Evolutionary conservation across 2,329 filamentous ascomycete genomes (phyloP), one percentile per base, ranked within the genome.

Genomic region (Fusarium sp.): DNA sequence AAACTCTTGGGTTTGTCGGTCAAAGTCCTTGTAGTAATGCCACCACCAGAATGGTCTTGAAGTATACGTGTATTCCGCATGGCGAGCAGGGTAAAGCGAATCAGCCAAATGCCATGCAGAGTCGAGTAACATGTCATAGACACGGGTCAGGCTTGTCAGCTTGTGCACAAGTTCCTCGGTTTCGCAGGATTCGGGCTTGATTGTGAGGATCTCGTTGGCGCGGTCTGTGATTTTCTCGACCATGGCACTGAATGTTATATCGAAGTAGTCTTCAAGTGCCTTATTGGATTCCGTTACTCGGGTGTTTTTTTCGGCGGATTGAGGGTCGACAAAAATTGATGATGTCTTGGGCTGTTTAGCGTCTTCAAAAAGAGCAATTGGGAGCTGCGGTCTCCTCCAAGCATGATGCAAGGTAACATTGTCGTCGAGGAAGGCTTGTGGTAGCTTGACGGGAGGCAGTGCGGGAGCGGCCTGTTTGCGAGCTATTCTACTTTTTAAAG

Each of bases 401-500:
- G 56, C n/a, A 48, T 70, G 28, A 51, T 75, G 73, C 25, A 78
- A 58, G 14, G 65, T 75, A 41, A 91, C 83, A 57, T 86, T 86
- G 21, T 80, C 77, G 41, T 84, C 78, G 55, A 88, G 77, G 65
- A 91, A 92, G 77, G 83, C 85, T 58, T 82, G 77, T 1, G 90
- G 88, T 16, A 92, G 79, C 51, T 84, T 80, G 23, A 88, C 79
- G 4, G 83, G 81, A n/a, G 86, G 86, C 13, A 88, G 70, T 45
- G 81, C 80, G 26, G 81, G 78, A 34, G 79, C 77, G 31, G 74
- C 75, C 43, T 77, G 72, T 54, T 76, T 76, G 54, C 79, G 76
- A 58, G 77, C 65, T 52, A 76, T 73, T 30, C 79, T 77, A 58
- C 70, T 75, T 66, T 77, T 78, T 72, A 74, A 49, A 28, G 75